Percentiles rank a stretch among this genome's conserved stretches.
phyloP scores from a whole-genome alignment of 2,329 filamentous ascomycete species.

The Chaetothyriales sp. region DNA sequence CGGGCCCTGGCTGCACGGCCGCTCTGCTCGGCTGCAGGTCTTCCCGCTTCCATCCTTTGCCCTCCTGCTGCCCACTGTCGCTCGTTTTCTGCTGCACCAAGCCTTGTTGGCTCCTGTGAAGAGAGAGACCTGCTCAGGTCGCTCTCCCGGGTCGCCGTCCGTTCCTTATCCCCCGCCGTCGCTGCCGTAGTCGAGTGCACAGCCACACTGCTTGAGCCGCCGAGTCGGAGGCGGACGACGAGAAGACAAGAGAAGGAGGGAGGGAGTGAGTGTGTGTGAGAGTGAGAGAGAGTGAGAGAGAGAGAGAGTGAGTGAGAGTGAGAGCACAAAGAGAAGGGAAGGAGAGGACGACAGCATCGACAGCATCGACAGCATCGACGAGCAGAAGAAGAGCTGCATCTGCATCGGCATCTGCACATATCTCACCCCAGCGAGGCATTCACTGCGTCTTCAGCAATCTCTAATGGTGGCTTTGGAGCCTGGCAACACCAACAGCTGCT shows the following conservation, averaged over 20 bases:
- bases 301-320: background rate
- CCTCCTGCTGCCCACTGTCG: background rate
- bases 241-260: background rate
- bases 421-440: background rate
- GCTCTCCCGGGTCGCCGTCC: constrained; percentile 20
- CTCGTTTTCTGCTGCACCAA: background rate
- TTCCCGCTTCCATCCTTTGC: background rate
- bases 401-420: background rate
- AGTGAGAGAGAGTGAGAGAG: background rate
- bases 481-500: background rate
- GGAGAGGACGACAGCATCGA: background rate
- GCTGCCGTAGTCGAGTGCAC: background rate
- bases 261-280: background rate
- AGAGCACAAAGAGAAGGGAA: background rate
- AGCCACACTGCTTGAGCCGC: background rate
- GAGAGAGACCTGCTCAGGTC: constrained; percentile 12
- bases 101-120: constrained; percentile 15
- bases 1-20: background rate
- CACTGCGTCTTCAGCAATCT: constrained; percentile 1
- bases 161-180: constrained; percentile 12
- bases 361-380: background rate
- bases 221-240: background rate
- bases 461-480: constrained; percentile 12
- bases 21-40: background rate
- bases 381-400: background rate